phyloP scores from a whole-genome alignment of 2,329 filamentous ascomycete species.

The Colletotrichum acutatum region DNA sequence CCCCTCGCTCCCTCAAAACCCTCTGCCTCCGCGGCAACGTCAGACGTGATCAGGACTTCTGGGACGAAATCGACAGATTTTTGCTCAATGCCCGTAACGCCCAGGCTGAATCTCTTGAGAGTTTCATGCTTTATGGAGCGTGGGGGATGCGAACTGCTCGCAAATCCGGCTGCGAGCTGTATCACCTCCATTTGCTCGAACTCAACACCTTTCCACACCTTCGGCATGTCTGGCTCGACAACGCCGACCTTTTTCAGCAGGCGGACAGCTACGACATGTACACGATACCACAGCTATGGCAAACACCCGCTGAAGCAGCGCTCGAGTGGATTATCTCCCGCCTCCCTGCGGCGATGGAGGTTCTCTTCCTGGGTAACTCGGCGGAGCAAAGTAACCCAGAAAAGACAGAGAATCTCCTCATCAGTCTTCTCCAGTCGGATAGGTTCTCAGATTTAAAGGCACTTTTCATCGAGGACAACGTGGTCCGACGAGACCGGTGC shows the following conservation, averaged over 20 bases:
- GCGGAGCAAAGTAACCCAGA: no score
- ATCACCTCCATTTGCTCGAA: neutral
- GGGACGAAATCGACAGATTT: neutral
- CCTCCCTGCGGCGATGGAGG: neutral
- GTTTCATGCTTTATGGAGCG: slow-evolving; percentile 8
- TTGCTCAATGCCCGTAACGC: neutral
- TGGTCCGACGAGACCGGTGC: neutral
- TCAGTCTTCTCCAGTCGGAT: neutral
- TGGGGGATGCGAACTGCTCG: neutral
- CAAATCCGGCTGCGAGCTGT: neutral
- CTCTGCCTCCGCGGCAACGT: neutral
- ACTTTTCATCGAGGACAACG: neutral
- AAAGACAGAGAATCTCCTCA: neutral
- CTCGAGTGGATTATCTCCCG: neutral
- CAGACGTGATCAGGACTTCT: neutral
- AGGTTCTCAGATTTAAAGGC: neutral
- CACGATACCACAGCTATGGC: neutral
- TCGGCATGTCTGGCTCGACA: neutral
- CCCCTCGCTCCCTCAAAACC: slow-evolving; percentile 5
- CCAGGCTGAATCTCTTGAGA: slow-evolving; percentile 1
- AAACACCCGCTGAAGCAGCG: neutral
- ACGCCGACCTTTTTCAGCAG: neutral
- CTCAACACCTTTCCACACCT: neutral
- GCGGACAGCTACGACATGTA: neutral
- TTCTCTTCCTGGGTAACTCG: neutral